Evolutionary conservation across 441 rosid species (phyloP).

Genomic region (Gossypium gossypioides): DNA sequence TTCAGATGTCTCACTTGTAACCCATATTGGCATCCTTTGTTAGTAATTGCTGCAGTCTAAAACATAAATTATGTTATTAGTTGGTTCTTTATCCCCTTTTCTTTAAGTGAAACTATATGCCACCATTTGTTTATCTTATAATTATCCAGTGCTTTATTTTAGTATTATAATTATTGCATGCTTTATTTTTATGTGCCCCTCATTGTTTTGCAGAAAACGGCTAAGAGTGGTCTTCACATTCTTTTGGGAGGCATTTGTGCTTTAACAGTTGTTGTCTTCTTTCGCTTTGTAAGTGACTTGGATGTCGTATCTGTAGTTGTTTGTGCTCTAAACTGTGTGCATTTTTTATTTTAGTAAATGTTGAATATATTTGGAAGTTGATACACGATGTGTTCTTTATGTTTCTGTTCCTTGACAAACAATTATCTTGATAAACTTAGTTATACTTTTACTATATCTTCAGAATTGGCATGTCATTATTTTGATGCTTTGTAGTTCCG

Average conservation of each 20-base stretch:
- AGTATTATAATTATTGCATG: not conserved
- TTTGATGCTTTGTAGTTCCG: not conserved
- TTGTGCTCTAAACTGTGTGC: not conserved
- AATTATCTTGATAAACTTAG: not conserved
- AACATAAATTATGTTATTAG: not conserved
- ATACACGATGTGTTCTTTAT: not conserved
- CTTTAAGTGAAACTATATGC: not conserved
- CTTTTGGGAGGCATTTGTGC: conserved; percentile 90
- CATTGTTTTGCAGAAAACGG: conserved; percentile 57
- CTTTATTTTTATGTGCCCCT: not conserved
- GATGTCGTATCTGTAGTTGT: not conserved
- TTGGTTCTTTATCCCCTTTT: not conserved
- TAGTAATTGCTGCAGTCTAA: not conserved
- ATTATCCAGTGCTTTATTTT: not conserved
- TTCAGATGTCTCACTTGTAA: not conserved
- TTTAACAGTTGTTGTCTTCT: conserved; percentile 77
- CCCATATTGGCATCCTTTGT: not conserved
- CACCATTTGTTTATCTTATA: not conserved
- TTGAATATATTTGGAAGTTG: not conserved
- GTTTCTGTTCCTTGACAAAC: not conserved
- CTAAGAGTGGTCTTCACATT: conserved; percentile 82
- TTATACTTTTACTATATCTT: not conserved
- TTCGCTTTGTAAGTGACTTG: conserved; percentile 71
- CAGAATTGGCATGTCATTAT: not conserved
- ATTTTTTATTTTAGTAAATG: conserved; percentile 8